phyloP scores from a whole-genome alignment of 768 basidiomycete species.

The Collybiopsis confluens region DNA sequence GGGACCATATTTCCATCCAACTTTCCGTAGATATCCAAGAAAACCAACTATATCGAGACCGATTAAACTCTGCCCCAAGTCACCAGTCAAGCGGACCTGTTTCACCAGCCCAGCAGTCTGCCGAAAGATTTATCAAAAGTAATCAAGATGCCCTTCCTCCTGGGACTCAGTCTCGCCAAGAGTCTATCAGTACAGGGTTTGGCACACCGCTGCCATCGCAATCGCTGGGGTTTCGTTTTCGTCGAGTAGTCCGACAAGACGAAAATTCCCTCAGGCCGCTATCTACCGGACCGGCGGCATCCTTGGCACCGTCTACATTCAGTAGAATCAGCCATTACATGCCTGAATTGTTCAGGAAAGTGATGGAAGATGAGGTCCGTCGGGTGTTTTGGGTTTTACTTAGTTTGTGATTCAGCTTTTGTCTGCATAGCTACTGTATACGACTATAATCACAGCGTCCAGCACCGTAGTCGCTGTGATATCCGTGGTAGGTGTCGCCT shows the following conservation, averaged over 20 bases:
- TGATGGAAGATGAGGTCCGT: conserved; percentile 62
- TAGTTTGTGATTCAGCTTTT: neutral
- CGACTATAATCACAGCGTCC: conserved; percentile 46
- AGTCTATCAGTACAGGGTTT: neutral
- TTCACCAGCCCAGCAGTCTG: neutral
- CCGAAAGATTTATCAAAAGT: neutral
- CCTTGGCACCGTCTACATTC: conserved; percentile 26
- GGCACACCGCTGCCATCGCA: neutral
- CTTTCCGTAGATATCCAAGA: conserved; percentile 36
- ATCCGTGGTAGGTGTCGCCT: conserved; percentile 46
- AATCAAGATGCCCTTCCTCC: neutral
- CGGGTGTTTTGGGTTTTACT: neutral
- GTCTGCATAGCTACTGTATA: conserved; percentile 43
- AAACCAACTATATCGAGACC: conserved; percentile 32
- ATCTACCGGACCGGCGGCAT: conserved; percentile 13
- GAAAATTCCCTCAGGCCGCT: neutral
- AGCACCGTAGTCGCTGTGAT: conserved; percentile 46
- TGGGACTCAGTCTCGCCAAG: neutral
- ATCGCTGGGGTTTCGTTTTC: neutral
- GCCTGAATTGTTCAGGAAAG: conserved; percentile 48
- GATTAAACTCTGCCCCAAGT: conserved; percentile 54
- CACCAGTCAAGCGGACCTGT: conserved; percentile 5
- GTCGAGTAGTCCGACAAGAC: neutral
- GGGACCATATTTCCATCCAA: conserved; percentile 51
- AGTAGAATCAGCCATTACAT: conserved; percentile 46